Conservation (phyloP, 176 grass and related monocot species). For the Aegilops tauschii region DNA sequence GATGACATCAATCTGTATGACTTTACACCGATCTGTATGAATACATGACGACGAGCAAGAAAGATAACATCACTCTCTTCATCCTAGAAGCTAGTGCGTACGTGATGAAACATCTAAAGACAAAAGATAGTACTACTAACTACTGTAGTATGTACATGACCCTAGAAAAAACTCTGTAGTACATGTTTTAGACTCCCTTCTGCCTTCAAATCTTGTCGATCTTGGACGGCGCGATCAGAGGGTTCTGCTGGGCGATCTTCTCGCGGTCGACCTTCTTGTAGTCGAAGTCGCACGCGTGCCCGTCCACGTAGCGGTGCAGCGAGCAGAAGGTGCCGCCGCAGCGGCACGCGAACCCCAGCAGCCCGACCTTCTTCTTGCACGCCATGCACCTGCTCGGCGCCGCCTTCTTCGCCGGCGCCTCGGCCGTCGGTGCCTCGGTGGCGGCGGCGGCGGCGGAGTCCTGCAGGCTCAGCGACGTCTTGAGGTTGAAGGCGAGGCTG, state of each 20-base stretch:
- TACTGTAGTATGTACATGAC: background rate
- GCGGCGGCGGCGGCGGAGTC: background rate
- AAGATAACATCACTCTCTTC: no score
- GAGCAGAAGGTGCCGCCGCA: conserved; percentile 56
- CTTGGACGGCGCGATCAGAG: conserved; percentile 33
- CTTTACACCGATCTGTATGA: no score
- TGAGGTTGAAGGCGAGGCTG: background rate
- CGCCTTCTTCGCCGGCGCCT: background rate
- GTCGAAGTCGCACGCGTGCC: conserved; percentile 44
- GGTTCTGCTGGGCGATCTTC: conserved; percentile 42
- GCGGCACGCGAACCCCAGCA: conserved; percentile 51
- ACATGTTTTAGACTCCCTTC: background rate
- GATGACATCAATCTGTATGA: no score
- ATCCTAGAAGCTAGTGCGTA: no score
- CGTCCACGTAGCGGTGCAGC: conserved; percentile 42
- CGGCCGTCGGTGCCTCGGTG: background rate
- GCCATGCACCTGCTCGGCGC: conserved; percentile 30
- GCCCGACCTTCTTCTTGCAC: conserved; percentile 54
- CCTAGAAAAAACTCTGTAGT: background rate
- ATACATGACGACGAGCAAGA: no score
- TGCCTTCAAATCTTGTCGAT: conserved; percentile 32
- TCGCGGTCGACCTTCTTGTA: conserved; percentile 36
- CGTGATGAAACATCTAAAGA: background rate
- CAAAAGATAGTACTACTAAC: background rate
- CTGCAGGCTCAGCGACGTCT: background rate